Evolutionary conservation across 768 basidiomycete species (phyloP).

Genomic region (Rhodotorula sphaerocarpa): DNA sequence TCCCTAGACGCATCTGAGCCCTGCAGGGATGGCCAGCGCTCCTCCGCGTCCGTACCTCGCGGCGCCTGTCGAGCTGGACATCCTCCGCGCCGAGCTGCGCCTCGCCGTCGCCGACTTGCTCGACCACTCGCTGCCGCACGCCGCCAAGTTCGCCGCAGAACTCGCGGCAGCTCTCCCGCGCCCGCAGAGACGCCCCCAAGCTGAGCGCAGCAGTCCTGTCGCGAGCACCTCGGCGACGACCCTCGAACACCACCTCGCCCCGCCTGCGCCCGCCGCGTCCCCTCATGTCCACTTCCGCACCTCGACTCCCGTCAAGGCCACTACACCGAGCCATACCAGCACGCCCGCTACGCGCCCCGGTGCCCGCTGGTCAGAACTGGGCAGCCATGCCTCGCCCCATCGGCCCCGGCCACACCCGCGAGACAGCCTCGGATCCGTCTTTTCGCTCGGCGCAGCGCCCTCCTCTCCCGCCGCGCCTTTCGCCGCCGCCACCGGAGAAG

Average conservation of each 20-base stretch:
- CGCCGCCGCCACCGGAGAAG: too few species aligned
- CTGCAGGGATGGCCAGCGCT: too few species aligned
- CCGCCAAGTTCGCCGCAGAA: background rate
- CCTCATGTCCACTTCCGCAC: conserved; percentile 9
- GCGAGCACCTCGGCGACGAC: background rate
- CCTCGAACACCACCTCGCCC: background rate
- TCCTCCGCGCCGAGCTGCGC: background rate
- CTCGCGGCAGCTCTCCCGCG: background rate
- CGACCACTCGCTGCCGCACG: background rate
- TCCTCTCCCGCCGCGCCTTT: conserved; percentile 7
- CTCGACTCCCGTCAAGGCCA: conserved; percentile 1
- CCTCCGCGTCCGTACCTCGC: background rate
- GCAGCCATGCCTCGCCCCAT: too few species aligned
- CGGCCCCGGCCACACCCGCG: background rate
- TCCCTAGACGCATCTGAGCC: too few species aligned
- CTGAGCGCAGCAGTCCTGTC: background rate
- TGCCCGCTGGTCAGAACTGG: too few species aligned
- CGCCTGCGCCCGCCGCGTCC: background rate
- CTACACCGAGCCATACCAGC: too few species aligned
- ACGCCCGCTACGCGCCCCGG: too few species aligned
- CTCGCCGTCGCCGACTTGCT: background rate
- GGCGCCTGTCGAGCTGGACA: background rate
- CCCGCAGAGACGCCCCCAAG: background rate
- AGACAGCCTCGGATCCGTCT: background rate
- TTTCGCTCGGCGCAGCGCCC: background rate